These are phyloP conservation scores for Suillus occidentalis DNA, from an alignment of 768 basidiomycete species.

Conservation along the genomic window DNA sequence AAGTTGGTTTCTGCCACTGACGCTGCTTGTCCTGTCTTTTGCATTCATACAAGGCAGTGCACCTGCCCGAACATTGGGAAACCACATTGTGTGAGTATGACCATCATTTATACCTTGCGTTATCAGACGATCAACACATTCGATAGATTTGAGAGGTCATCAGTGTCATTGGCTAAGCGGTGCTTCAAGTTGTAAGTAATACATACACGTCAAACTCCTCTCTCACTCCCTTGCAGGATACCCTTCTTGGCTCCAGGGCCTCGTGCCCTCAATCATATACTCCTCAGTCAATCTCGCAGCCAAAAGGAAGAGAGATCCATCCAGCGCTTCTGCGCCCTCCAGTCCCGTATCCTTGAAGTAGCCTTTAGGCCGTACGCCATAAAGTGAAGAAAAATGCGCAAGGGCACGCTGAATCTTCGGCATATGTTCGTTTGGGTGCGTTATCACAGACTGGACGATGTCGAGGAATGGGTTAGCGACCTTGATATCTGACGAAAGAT, in stretches of 20 bases:
- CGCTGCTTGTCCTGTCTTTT: neutral
- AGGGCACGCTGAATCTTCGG: constrained; percentile 35
- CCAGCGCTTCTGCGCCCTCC: constrained; percentile 31
- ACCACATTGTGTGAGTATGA: neutral
- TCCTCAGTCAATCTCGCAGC: constrained; percentile 31
- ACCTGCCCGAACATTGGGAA: too few species aligned
- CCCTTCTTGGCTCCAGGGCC: constrained; percentile 27
- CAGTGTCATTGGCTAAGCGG: neutral
- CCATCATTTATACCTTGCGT: neutral
- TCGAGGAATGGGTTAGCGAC: constrained; percentile 41
- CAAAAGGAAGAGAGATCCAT: constrained; percentile 38
- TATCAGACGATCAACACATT: neutral
- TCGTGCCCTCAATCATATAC: constrained; percentile 27
- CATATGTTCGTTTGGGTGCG: constrained; percentile 36
- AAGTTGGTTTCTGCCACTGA: neutral
- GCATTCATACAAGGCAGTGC: neutral
- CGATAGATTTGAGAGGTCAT: neutral
- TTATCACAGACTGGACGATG: constrained; percentile 38
- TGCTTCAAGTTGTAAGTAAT: constrained; percentile 7
- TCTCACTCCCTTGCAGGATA: constrained; percentile 14
- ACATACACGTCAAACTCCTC: constrained; percentile 3
- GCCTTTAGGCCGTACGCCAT: constrained; percentile 25
- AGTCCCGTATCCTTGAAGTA: constrained; percentile 32
- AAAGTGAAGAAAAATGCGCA: constrained; percentile 33
- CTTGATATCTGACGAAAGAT: neutral